phyloP scores from a whole-genome alignment of 306 rosid species.

The Trifolium pratense region DNA sequence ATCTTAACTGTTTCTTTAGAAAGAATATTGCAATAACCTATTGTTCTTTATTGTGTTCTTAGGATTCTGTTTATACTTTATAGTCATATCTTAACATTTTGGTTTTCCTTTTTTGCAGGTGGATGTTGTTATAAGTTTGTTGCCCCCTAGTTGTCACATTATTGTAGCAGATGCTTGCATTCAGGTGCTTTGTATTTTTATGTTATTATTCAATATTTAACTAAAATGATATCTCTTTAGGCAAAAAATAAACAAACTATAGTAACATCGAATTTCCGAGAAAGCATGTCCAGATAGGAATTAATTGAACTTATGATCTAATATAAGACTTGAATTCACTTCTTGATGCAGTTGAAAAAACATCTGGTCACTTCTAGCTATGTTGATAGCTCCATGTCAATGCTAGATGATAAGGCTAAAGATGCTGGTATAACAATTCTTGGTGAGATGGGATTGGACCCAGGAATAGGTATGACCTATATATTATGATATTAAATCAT shows the following conservation, averaged over 20 bases:
- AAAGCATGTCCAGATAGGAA: slow-evolving; percentile 6
- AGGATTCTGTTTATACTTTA: slow-evolving; percentile 21
- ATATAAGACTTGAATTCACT: background rate
- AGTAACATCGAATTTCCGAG: background rate
- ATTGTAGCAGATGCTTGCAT: slow-evolving; percentile 86
- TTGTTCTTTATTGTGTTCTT: background rate
- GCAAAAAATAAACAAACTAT: background rate
- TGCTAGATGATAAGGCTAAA: slow-evolving; percentile 76
- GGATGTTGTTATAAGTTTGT: slow-evolving; percentile 84
- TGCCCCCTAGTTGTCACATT: slow-evolving; percentile 79
- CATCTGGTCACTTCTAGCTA: slow-evolving; percentile 98
- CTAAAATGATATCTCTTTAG: slow-evolving; percentile 15
- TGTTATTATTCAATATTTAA: slow-evolving; percentile 33
- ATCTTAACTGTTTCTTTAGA: background rate
- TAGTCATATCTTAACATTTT: slow-evolving; percentile 22
- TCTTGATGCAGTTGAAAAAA: slow-evolving; percentile 68
- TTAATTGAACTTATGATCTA: slow-evolving; percentile 1
- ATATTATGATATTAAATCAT: slow-evolving; percentile 28
- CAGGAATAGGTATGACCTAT: slow-evolving; percentile 84
- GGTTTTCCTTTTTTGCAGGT: slow-evolving; percentile 54
- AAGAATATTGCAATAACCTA: too few species aligned
- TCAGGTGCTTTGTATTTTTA: slow-evolving; percentile 65
- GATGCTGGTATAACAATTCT: slow-evolving; percentile 85
- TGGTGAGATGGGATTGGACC: slow-evolving; percentile 99
- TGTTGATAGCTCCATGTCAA: slow-evolving; percentile 76